Conservation (phyloP, 306 rosid species). For the Prunus mira region DNA sequence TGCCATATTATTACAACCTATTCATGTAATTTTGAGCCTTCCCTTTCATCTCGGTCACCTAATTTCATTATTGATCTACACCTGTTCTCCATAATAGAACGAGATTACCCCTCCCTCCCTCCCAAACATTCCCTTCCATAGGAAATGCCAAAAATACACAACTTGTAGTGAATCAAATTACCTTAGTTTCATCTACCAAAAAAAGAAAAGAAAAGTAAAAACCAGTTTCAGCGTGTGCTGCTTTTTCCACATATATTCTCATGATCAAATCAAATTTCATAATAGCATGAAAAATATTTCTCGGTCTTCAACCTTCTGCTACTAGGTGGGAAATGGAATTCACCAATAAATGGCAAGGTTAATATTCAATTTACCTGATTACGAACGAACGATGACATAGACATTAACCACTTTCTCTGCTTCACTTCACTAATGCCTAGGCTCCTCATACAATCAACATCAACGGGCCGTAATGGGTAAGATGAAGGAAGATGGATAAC, state of each 20-base stretch:
- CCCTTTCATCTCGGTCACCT: background rate
- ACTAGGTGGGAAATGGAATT: background rate
- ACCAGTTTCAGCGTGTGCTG: background rate
- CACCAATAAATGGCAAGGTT: background rate
- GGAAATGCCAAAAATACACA: background rate
- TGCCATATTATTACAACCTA: background rate
- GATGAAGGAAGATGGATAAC: conserved; percentile 89
- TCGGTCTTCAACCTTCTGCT: background rate
- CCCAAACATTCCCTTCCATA: background rate
- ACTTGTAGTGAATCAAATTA: background rate
- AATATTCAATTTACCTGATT: conserved; percentile 65
- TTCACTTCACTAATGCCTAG: conserved; percentile 87
- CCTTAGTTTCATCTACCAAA: background rate
- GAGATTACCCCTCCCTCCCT: background rate
- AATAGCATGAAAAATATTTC: background rate
- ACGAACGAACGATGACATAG: conserved; percentile 85
- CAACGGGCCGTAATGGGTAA: conserved; percentile 84
- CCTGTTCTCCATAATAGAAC: background rate
- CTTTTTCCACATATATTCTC: background rate
- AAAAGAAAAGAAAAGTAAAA: background rate
- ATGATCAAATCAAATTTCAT: background rate
- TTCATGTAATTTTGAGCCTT: background rate
- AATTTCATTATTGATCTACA: background rate
- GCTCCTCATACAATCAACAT: conserved; percentile 88
- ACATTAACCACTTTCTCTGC: conserved; percentile 95